These are phyloP conservation scores for Penicillium herquei DNA, from an alignment of 495 filamentous ascomycete species.

Conservation along the genomic window DNA sequence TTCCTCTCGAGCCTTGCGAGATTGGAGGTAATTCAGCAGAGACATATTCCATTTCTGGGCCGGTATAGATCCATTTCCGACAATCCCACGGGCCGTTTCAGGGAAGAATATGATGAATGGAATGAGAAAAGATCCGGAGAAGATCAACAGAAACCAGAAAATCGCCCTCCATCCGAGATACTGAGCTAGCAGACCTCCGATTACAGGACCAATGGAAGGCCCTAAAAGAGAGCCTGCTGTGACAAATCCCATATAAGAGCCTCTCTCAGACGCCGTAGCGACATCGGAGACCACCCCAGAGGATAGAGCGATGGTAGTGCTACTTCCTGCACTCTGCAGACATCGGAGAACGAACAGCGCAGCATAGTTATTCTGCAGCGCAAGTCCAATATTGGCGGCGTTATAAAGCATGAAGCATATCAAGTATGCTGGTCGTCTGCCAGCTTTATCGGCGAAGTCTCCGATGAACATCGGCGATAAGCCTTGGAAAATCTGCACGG, in stretches of 20 bases:
- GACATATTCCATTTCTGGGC: conserved; percentile 35
- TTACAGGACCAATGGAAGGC: conserved; percentile 57
- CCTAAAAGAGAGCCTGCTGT: conserved; percentile 37
- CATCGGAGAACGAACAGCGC: conserved; percentile 49
- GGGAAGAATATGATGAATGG: conserved; percentile 37
- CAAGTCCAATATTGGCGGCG: conserved; percentile 50
- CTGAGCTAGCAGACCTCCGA: conserved; percentile 64
- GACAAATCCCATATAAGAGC: conserved; percentile 43
- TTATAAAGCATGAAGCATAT: conserved; percentile 47
- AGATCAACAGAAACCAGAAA: conserved; percentile 75
- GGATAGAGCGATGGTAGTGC: conserved; percentile 43
- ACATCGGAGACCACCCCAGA: conserved; percentile 45
- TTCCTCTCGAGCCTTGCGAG: conserved; percentile 23
- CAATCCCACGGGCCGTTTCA: conserved; percentile 46
- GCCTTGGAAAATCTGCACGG: conserved; percentile 46
- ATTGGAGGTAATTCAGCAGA: conserved; percentile 30
- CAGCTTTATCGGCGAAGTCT: conserved; percentile 46
- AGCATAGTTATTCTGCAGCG: conserved; percentile 43
- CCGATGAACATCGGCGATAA: conserved; percentile 50
- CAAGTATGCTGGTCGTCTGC: conserved; percentile 49
- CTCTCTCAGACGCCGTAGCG: conserved; percentile 39
- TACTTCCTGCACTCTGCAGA: conserved; percentile 50
- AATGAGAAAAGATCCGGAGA: conserved; percentile 42
- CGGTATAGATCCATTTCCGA: conserved; percentile 43
- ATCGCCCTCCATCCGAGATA: conserved; percentile 69